Base-by-base conservation (phyloP, 306 rosid species). In the Styphnolobium japonicum region DNA sequence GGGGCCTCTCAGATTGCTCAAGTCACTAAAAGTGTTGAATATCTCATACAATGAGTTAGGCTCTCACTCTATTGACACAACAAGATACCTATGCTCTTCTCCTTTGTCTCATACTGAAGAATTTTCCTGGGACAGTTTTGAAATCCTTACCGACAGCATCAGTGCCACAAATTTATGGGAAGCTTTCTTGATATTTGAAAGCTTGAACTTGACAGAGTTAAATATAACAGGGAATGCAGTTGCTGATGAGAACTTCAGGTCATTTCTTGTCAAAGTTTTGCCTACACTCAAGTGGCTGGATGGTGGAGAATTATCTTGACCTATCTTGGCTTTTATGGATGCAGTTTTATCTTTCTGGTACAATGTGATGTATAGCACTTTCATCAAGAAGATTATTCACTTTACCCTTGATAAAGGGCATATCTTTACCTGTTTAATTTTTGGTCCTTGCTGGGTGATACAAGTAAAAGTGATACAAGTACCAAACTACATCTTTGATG, bases 31-130 rank as follows among this genome's bases (percentile, higher is more conserved):
- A 79, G 92, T 85, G 60, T 80, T 95, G 84, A 79, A 95, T 80
- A 82, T 91, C 67, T 86, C 96, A 8, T 67, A 68, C 88, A 95
- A 95, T 37, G 90, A 95, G 87, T 80, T 93, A 33, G 97, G 94
- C 25, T 81, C 72, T 39, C 96, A 87, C 87, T 75, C 91, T 0
- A 78, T 91, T 48, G 97, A 95, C 88, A 87, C 94, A 4, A 85
- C 89, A 42, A 76, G 97, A 89, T 93, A 91, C 71, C 80, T 89
- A 4, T 92, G 84, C 58, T 70, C 93, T 40, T 93, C 98, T 76
- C 94, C 99, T 43, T 64, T 95, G 77, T 84, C 88, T 67, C 96
- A 87, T 58, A 80, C 87, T 9, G 95, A 90, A 80, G 93, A 88
- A 77, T 85, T 77, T 85, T 80, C 67, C 31, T 83, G 87, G 90